Conservation (phyloP, 805 yeast species). For the Ogataea parapolymorpha region DNA sequence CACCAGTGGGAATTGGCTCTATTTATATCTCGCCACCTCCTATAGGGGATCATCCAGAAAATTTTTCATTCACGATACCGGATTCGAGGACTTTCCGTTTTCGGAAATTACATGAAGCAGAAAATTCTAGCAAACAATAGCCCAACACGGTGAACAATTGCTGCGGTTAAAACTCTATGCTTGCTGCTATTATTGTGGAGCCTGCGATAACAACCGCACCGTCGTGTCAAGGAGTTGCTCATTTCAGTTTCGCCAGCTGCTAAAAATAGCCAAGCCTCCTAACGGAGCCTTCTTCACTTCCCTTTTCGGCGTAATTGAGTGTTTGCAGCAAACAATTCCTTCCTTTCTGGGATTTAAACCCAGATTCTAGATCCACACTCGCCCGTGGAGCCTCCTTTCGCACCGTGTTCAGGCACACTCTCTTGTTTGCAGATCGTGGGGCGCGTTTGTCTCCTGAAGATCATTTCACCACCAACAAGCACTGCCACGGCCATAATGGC, state of each 20-base stretch:
- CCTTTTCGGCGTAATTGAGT: neutral
- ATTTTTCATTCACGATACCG: constrained; percentile 7
- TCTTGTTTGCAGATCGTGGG: neutral
- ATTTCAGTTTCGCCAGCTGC: neutral
- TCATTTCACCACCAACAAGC: neutral
- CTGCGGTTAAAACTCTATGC: neutral
- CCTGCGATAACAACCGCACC: neutral
- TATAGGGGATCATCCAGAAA: constrained; percentile 4
- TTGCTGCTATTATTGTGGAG: neutral
- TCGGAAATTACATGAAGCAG: constrained; percentile 3
- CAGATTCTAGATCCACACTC: constrained; percentile 1
- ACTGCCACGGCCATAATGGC: neutral
- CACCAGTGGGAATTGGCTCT: constrained; percentile 2
- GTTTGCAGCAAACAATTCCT: neutral
- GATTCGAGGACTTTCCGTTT: constrained; percentile 2
- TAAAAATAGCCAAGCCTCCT: constrained; percentile 3
- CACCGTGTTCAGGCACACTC: constrained; percentile 2
- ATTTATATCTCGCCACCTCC: constrained; percentile 12
- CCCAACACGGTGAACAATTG: neutral
- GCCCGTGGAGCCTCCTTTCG: neutral
- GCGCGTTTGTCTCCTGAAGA: neutral
- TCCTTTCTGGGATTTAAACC: neutral
- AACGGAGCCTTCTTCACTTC: neutral
- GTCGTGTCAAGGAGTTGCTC: neutral
- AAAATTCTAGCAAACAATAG: constrained; percentile 4